Base-by-base conservation (phyloP, 352 stramenopile genomes). In the Phytopythium oedochilum region DNA sequence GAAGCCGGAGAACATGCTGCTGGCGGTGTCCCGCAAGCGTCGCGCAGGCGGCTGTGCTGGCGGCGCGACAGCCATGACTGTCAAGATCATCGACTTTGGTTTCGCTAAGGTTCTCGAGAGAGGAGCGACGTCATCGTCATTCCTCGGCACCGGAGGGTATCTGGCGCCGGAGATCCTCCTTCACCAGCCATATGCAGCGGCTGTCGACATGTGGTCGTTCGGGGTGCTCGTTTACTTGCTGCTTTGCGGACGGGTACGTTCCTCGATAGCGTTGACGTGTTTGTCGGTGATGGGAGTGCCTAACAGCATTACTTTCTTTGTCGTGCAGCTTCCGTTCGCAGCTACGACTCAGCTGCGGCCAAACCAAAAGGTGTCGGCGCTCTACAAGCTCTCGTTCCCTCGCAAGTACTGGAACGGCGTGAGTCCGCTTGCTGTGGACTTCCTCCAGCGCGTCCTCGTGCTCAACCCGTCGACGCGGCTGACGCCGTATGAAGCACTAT, bases 21-120 rank as follows among this genome's bases (percentile, higher is more conserved):
- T 93, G 12, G 59, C 77, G 3, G 58, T 73, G 47, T 63, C 54
- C 10, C 58, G 55, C 15, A 56, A 64, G 46, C 58, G 53, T n/a
- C 47, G 53, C 51, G 48, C 57, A 20, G 35, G 39, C 6, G 22
- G 26, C 32, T 39, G 53, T 8, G 58, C 57, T 23, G 32, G 54
- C 6, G 38, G 18, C 18, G 18, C 18, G 3, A 14, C 38, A 7
- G 10, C 38, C 3, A 35, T 91, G 51, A 55, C 73, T 2, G 71
- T 99, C 15, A 99, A 99, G 75, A 98, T 99, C 54, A 99, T 99
- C 64, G 97, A 99, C 75, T 99, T 99, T 86, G 97, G 97, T 8
- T 88, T 99, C 40, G 89, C 89, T 34, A 99, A 99, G 68, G 75
- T 97, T 40, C 63, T 96, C 25, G 64, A 74, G 11, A 58, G 69